These are phyloP conservation scores for Oidiodendron maius DNA, from an alignment of 495 filamentous ascomycete species.

Conservation along the genomic window DNA sequence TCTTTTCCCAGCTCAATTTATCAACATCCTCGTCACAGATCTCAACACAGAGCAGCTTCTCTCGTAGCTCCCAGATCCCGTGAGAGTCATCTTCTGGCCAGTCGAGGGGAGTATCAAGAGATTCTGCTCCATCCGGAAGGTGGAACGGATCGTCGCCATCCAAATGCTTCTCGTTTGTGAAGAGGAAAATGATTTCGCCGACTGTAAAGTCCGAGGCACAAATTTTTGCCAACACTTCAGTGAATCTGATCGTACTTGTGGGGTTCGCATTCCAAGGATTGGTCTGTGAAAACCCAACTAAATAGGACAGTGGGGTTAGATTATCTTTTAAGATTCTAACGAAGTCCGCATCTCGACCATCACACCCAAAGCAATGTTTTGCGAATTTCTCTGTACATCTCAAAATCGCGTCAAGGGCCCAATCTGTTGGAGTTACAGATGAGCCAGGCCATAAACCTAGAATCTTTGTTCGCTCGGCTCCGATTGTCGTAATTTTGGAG, in stretches of 20 bases:
- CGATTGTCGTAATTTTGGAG: background rate
- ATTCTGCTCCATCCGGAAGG: background rate
- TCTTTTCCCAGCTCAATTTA: conserved; percentile 1
- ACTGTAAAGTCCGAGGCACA: background rate
- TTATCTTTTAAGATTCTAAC: background rate
- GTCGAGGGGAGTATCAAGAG: background rate
- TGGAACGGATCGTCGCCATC: background rate
- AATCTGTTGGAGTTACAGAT: background rate
- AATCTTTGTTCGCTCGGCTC: background rate
- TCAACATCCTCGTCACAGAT: background rate
- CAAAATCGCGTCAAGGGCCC: background rate
- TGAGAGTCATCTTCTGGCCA: background rate
- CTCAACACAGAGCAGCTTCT: background rate
- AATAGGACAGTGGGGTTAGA: background rate
- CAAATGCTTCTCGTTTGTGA: background rate
- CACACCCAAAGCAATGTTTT: background rate
- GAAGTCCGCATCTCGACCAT: background rate
- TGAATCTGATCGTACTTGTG: background rate
- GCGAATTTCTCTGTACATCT: background rate
- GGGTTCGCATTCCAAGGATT: conserved; percentile 1
- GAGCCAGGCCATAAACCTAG: background rate
- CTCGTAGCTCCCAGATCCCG: background rate
- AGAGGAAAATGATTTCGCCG: conserved; percentile 1
- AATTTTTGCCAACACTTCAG: conserved; percentile 1
- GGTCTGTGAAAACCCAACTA: background rate